Evolutionary conservation across 2,329 filamentous ascomycete genomes (phyloP), one percentile per base, ranked within the genome.

Genomic region (Cercospora zeae-maydis): DNA sequence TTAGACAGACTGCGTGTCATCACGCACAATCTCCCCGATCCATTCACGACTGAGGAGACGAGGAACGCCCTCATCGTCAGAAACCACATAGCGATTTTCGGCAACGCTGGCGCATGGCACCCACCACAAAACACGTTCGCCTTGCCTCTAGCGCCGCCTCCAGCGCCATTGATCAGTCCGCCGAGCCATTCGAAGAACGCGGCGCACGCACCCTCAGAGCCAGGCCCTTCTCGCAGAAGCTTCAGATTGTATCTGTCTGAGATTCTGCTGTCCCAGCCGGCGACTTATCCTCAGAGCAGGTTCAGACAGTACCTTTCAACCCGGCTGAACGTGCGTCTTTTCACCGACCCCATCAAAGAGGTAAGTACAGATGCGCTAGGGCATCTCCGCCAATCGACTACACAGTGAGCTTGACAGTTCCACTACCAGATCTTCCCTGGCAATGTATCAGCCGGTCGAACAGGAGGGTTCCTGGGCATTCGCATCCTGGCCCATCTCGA

Each of bases 361-460:
- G 49, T 31, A 34, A 33, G 49, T 34, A 34, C 5, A 31, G 27
- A 53, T 16, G 34, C 27, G 2, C 42, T 27, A 10, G 10, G 39
- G 11, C 42, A 13, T 21, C 10, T 14, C 7, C 7, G 27, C 11
- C 9, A 34, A 8, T 13, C 8, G 31, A 30, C 30, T 21, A 34
- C n/a, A 16, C 8, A 21, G 4, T 13, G 21, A 31, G 45, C n/a
- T 64, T 24, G 27, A 61, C 33, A 58, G 59, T 14, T 16, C 16
- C 45, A 33, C 30, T 14, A 47, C 16, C 55, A 59, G 57, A 24
- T 59, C 34, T 59, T 59, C 57, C 33, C 42, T 30, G 33, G 42
- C 16, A 52, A n/a, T 8, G 24, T 11, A 11, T 31, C 37, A 13
- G 13, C 47, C 10, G 19, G 30, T 14, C 31, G 57, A 37, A 52